Percentiles rank a stretch among this genome's conserved stretches.
These are phyloP conservation scores for Candida orba DNA, from an alignment of 805 yeast species.

Conservation along the genomic window DNA sequence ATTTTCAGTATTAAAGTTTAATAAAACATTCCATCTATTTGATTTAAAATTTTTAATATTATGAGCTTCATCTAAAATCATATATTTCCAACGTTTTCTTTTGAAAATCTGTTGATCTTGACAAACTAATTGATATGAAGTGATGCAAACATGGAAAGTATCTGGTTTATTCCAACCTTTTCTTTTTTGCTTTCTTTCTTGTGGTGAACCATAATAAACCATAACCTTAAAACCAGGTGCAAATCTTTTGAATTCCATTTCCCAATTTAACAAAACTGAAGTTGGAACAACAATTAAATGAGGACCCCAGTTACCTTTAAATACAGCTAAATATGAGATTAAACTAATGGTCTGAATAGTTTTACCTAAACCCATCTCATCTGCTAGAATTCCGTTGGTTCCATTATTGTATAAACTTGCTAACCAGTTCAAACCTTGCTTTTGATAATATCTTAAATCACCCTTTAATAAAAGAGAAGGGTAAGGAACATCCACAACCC, in stretches of 20 bases:
- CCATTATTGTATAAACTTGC: slow-evolving; percentile 88
- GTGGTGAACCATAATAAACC: slow-evolving; percentile 95
- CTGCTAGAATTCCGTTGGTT: slow-evolving; percentile 96
- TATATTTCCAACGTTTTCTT: slow-evolving; percentile 89
- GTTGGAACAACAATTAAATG: slow-evolving; percentile 97
- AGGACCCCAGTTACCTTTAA: slow-evolving; percentile 95
- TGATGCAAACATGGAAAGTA: slow-evolving; percentile 93
- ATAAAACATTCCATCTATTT: slow-evolving; percentile 92
- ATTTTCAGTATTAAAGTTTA: slow-evolving; percentile 89
- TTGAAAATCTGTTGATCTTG: slow-evolving; percentile 94
- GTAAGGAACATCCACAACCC: slow-evolving; percentile 65
- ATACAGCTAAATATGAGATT: slow-evolving; percentile 84
- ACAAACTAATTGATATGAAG: slow-evolving; percentile 94
- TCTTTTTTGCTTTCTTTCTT: slow-evolving; percentile 90
- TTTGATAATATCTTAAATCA: slow-evolving; percentile 81
- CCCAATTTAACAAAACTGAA: slow-evolving; percentile 97
- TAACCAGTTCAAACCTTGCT: slow-evolving; percentile 94
- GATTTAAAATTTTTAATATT: slow-evolving; percentile 95
- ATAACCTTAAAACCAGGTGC: slow-evolving; percentile 96
- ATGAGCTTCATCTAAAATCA: slow-evolving; percentile 98
- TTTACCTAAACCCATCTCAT: slow-evolving; percentile 98
- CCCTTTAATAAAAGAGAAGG: slow-evolving; percentile 74
- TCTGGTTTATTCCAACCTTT: slow-evolving; percentile 97
- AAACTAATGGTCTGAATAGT: slow-evolving; percentile 93
- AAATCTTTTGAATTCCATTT: slow-evolving; percentile 96